These are phyloP conservation scores for Globisporangium sylvaticum DNA, from an alignment of 352 stramenopile genomes.

Conservation along the genomic window DNA sequence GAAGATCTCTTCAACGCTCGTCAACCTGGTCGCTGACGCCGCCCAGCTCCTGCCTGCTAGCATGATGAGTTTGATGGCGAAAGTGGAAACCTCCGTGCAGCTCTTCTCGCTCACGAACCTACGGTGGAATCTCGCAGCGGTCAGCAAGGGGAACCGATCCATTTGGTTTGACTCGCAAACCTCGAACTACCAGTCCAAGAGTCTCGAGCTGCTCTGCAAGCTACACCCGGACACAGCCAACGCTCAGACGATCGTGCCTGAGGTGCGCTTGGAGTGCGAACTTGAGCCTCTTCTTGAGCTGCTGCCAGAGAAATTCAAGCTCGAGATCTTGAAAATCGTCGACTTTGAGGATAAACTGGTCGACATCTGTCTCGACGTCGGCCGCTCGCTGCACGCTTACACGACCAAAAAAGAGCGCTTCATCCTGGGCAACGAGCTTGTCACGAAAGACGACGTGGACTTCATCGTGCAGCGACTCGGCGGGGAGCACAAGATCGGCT, in stretches of 20 bases:
- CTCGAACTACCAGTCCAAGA: not conserved
- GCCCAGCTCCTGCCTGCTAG: not conserved
- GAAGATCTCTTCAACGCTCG: not conserved
- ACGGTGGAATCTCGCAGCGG: not conserved
- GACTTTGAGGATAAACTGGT: constrained; percentile 25
- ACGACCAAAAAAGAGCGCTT: constrained; percentile 26
- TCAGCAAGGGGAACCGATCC: not conserved
- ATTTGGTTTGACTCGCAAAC: not conserved
- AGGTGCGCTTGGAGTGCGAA: constrained; percentile 27
- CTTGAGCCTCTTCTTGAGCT: constrained; percentile 31
- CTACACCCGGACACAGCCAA: not conserved
- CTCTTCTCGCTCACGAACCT: not conserved
- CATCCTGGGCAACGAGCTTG: constrained; percentile 23
- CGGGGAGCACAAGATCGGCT: constrained; percentile 46
- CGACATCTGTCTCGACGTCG: constrained; percentile 37
- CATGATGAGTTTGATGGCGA: not conserved
- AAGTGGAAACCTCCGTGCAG: not conserved
- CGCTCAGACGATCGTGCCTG: constrained; percentile 16
- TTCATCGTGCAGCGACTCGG: constrained; percentile 41
- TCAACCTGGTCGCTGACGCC: not conserved
- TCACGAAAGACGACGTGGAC: constrained; percentile 48
- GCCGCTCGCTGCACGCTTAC: constrained; percentile 29
- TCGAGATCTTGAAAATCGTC: constrained; percentile 23
- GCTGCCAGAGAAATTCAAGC: constrained; percentile 21
- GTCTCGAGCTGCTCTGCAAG: constrained; percentile 2